Base-by-base conservation (phyloP, 805 yeast species). In the Pichia exigua region DNA sequence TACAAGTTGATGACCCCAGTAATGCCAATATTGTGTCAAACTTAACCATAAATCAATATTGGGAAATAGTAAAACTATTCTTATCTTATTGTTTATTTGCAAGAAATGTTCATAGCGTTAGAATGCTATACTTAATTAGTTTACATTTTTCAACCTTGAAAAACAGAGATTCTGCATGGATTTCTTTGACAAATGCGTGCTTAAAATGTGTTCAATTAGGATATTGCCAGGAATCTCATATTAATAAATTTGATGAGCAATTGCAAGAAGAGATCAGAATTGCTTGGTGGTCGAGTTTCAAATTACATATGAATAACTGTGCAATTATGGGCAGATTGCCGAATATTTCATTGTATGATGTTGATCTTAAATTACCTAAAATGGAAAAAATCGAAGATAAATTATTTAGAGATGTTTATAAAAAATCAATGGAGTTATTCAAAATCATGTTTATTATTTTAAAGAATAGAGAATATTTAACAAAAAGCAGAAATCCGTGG, bases 131-230 rank as follows among this genome's bases (percentile, higher is more conserved):
- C 48, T 57, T 71, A n/a, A 62, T 69, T 40, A 65, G 73, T 1
- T 56, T 69, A 9, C 66, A 69, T 52, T 53, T 71, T 47, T 69
- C 68, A 50, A 60, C 70, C 2, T 59, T 59, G 35, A 67, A 63
- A 52, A 67, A 68, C 41, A 63, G 73, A 47, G 74, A 71, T 49
- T 61, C 69, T 8, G 65, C 72, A 2, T 73, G 73, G 72, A 64
- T 67, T 48, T 49, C 73, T 28, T 49, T 69, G 21, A 70, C 72
- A 13, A 49, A 67, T 8, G 72, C 73, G 3, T 59, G 69, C 4
- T 54, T 74, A 27, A 75, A 73, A 54, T 64, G 73, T 2, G 54
- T 67, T 5, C 62, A 72, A 1, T 54, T 72, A 5, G 76, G 76
- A 0, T 57, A 69, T 12, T 72, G 72, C 57, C 61, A 68, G 49